These are phyloP conservation scores for Oxyria digyna DNA, from an alignment of 148 eudicot genomes.

Conservation along the genomic window DNA sequence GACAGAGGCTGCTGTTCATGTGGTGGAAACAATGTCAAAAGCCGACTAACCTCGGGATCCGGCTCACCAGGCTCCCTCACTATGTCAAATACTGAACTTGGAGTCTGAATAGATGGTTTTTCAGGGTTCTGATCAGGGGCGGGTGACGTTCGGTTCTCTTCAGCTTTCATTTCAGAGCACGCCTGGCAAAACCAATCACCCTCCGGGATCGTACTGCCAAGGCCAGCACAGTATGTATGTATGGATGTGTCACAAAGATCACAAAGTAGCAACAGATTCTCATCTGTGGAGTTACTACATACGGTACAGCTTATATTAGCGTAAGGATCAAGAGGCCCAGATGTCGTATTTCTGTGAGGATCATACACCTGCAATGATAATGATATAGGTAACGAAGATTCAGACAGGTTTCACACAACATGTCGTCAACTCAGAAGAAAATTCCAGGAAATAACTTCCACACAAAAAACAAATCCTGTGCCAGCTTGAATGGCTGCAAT, in stretches of 20 bases:
- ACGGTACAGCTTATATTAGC: constrained; percentile 39
- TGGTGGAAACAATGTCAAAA: constrained; percentile 13
- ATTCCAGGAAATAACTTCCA: neutral
- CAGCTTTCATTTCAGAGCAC: constrained; percentile 49
- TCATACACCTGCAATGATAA: constrained; percentile 36
- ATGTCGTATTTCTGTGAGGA: constrained; percentile 31
- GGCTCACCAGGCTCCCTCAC: constrained; percentile 29
- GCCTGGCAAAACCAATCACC: constrained; percentile 90
- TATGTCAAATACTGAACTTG: constrained; percentile 46
- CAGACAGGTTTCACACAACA: neutral
- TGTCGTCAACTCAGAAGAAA: neutral
- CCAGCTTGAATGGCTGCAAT: neutral
- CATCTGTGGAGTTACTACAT: constrained; percentile 43
- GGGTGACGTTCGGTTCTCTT: constrained; percentile 27
- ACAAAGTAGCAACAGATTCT: constrained; percentile 57
- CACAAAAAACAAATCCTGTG: neutral
- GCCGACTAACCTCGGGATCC: constrained; percentile 22
- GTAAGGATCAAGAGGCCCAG: constrained; percentile 42
- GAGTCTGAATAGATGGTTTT: constrained; percentile 11
- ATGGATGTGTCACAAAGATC: constrained; percentile 75
- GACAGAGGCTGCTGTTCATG: constrained; percentile 13
- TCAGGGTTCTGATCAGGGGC: constrained; percentile 2
- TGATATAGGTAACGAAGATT: neutral
- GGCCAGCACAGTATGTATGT: constrained; percentile 81
- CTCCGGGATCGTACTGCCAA: constrained; percentile 78